Conservation (phyloP, 2,329 filamentous ascomycete genomes). For the Ploettnerulaceae sp. region DNA sequence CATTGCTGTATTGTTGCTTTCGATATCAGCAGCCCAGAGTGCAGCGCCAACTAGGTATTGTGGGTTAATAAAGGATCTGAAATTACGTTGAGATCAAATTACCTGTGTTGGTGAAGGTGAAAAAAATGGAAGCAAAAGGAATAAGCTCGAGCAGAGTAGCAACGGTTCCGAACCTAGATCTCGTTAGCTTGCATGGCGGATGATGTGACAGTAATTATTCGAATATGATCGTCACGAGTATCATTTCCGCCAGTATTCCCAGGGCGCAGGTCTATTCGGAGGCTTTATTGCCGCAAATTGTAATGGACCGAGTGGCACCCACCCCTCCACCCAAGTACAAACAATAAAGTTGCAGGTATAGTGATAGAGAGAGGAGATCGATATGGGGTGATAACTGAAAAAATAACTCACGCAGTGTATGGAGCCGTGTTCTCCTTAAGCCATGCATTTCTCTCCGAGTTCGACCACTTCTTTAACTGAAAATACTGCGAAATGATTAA, state of each 20-base stretch:
- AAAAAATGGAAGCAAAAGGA: slow-evolving; percentile 75
- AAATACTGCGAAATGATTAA: slow-evolving; percentile 62
- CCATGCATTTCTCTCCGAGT: slow-evolving; percentile 60
- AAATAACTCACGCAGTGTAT: slow-evolving; percentile 68
- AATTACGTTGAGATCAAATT: slow-evolving; percentile 25
- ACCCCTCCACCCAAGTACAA: neutral
- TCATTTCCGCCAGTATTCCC: neutral
- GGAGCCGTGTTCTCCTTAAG: slow-evolving; percentile 65
- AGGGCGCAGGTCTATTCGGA: slow-evolving; percentile 1
- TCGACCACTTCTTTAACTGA: slow-evolving; percentile 80
- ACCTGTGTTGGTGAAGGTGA: slow-evolving; percentile 83
- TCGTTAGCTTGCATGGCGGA: slow-evolving; percentile 6
- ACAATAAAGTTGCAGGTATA: slow-evolving; percentile 6
- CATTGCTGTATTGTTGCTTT: slow-evolving; percentile 38
- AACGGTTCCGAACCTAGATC: slow-evolving; percentile 64
- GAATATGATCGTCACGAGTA: neutral
- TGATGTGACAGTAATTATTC: slow-evolving; percentile 3
- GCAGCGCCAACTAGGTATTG: slow-evolving; percentile 69
- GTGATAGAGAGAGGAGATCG: neutral
- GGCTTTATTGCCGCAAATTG: too few relatives aligned
- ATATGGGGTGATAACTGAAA: neutral
- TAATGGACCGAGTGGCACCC: too few relatives aligned
- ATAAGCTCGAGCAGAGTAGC: slow-evolving; percentile 81
- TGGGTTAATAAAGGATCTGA: slow-evolving; percentile 19
- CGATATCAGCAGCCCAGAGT: slow-evolving; percentile 88